phyloP scores from a whole-genome alignment of 106 monocot genomes.

The Apostasia ramifera region DNA sequence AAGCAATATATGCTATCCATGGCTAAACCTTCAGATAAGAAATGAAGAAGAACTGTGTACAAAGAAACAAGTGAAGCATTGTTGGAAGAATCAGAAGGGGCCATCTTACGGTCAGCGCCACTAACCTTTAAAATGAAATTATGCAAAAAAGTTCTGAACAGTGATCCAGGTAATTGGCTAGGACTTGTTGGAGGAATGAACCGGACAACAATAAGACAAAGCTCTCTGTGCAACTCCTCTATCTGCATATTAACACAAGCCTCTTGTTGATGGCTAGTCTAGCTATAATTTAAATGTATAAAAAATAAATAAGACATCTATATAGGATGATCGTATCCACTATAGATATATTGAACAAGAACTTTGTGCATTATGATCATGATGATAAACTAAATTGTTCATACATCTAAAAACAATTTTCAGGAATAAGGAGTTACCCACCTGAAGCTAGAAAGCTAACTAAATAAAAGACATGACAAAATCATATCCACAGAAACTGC shows the following conservation, averaged over 20 bases:
- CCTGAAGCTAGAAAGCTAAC: neutral
- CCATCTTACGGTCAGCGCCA: constrained; percentile 49
- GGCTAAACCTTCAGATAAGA: constrained; percentile 84
- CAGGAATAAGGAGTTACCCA: neutral
- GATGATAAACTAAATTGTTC: neutral
- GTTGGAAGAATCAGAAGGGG: constrained; percentile 34
- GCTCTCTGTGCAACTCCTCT: constrained; percentile 83
- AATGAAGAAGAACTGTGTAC: constrained; percentile 90
- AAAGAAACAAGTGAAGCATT: constrained; percentile 66
- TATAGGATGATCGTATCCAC: too few relatives aligned
- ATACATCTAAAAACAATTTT: neutral
- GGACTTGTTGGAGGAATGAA: constrained; percentile 66
- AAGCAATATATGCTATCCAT: constrained; percentile 25
- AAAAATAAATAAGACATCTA: neutral
- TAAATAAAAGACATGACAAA: neutral
- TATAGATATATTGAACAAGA: neutral
- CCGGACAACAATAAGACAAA: constrained; percentile 68
- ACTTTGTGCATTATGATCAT: neutral
- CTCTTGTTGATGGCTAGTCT: neutral
- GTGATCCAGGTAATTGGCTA: constrained; percentile 58
- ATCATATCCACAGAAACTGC: neutral
- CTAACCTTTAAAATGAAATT: constrained; percentile 54
- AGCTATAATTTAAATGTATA: neutral
- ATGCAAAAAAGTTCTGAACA: constrained; percentile 84
- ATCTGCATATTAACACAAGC: constrained; percentile 58